A percentile compares a stretch with the other conserved stretches of the same genome.
Conservation (phyloP, 176 grass and related monocot genomes). For the Eragrostis curvula region DNA sequence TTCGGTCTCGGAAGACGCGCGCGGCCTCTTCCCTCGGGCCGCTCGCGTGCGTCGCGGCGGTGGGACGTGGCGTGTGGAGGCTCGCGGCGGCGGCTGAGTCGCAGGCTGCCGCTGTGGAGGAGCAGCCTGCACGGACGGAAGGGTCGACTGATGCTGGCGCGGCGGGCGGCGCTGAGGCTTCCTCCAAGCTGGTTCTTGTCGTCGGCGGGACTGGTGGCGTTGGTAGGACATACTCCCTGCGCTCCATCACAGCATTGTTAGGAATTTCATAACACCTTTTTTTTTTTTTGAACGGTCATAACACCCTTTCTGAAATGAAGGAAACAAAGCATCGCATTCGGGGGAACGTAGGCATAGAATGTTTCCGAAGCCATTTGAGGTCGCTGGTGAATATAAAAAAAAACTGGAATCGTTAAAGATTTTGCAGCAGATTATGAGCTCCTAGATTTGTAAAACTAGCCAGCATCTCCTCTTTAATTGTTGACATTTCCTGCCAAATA, state of each 20-base stretch:
- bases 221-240: slow-evolving; percentile 43
- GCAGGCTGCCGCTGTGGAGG: slow-evolving; percentile 49
- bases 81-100: slow-evolving; percentile 39
- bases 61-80: slow-evolving; percentile 1
- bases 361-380: background rate
- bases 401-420: background rate
- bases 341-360: background rate
- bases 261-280: background rate
- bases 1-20: background rate
- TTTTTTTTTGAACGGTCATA: too few relatives aligned
- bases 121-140: slow-evolving; percentile 36
- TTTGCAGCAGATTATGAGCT: background rate
- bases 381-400: background rate
- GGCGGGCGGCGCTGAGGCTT: slow-evolving; percentile 33
- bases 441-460: background rate
- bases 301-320: background rate
- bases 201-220: slow-evolving; percentile 84
- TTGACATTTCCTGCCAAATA: background rate
- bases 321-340: background rate
- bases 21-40: background rate
- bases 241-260: background rate
- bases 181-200: slow-evolving; percentile 77
- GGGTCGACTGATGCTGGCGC: slow-evolving; percentile 11
- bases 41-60: background rate
- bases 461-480: background rate